Evolutionary conservation across 75 land plant genomes (phyloP), one percentile per base, ranked within the genome.

Genomic region (Cunninghamia lanceolata): DNA sequence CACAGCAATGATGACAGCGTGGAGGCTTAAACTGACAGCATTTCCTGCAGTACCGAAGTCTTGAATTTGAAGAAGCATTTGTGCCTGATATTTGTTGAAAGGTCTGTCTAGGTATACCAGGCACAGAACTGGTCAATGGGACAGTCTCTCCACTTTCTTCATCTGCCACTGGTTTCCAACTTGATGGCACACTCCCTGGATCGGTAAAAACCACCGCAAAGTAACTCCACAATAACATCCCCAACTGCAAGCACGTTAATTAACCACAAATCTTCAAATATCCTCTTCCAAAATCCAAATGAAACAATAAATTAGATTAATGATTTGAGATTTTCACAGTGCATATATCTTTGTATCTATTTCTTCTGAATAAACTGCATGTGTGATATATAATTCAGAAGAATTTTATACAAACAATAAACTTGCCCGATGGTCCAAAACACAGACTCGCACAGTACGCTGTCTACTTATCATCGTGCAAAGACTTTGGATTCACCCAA

Each of bases 1-100:
- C 91, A 85, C 96, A 96, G 85, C 98, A 96, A 87, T 96, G 98
- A 82, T 96, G 98, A 86, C 98, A 93, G 42, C 94, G 92, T 19
- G 93, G 94, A 13, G 94, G 94, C 84, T 93, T 93, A 79, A 66
- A 75, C 75, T 93, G 89, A 77, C 88, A 68, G 86, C 94, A 93
- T 63, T 87, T 89, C 36, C 89, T 47, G 82, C 94, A 93, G 86
- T 89, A 93, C 11, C 93, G 86, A 32, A 87, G 85, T 6, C 88
- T 54, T 45, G 87, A 78, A 74, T 86, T 82, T 28, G 86, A 47
- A 30, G 46, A 79, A 73, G 63, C 53, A 52, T 80, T 54, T 54
- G 39, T 43, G n/a, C 36, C 53, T 38, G 46, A 13, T 73, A 32
- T 11, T 73, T 73, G 75, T 14, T 73, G 75, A 73, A 73, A 73